Conservation (phyloP, 139 green algal genomes). For the Chlorella sp. region DNA sequence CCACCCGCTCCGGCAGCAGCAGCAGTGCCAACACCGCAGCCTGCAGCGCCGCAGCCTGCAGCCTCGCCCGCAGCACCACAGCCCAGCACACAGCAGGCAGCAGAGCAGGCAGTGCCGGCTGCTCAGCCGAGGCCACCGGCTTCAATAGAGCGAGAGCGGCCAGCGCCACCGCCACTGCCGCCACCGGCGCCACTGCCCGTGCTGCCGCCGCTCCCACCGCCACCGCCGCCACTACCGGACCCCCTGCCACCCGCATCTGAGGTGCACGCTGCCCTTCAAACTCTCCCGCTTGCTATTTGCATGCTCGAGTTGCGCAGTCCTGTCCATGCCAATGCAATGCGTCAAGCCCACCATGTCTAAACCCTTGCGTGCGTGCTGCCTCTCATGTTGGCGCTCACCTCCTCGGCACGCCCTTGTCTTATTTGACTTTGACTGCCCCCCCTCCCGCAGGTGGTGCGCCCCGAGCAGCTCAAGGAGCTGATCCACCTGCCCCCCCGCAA, state of each 20-base stretch:
- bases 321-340: too few relatives aligned
- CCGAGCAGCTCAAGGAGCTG: slow-evolving; percentile 16
- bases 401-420: not conserved
- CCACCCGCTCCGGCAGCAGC: not conserved
- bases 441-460: slow-evolving; percentile 11
- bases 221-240: not conserved
- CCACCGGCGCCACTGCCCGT: not conserved
- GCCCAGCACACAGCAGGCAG: not conserved
- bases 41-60: not conserved
- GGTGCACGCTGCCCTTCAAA: not conserved
- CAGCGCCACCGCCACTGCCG: not conserved
- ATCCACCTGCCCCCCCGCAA: slow-evolving; percentile 18
- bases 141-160: not conserved
- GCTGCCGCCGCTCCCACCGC: not conserved
- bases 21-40: slow-evolving; percentile 12
- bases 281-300: not conserved
- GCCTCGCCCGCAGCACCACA: not conserved
- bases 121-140: not conserved
- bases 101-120: not conserved
- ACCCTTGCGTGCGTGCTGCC: too few relatives aligned
- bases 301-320: too few relatives aligned
- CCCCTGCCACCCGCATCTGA: slow-evolving; percentile 9
- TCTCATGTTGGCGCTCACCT: not conserved
- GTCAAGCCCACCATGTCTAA: too few relatives aligned
- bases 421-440: not conserved